Evolutionary conservation across 208 protist species (phyloP), one percentile per base, ranked within the genome.

Genomic region (Trypanosoma melophagium): DNA sequence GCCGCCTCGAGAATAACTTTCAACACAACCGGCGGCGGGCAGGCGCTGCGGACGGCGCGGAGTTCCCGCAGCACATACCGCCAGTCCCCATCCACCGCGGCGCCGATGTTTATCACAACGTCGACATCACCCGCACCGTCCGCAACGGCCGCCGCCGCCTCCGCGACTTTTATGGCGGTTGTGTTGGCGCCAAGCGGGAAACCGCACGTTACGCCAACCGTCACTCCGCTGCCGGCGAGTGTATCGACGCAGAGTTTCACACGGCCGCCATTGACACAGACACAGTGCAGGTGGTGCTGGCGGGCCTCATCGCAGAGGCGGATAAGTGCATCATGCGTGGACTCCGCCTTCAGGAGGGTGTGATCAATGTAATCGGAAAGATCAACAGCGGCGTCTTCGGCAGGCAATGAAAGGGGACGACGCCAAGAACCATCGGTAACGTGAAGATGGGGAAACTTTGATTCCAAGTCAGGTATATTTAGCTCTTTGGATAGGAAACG

Each of bases 1-100:
- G 94, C 97, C 1, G 90, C 97, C 66, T 98, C 97, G 40, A 98
- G 71, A 60, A 98, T 98, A 0, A 98, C 95, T 60, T 97, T 96
- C 17, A 74, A 77, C 24, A 80, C 82, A 17, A 63, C 86, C 19
- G 69, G 50, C 0, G 52, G 51, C 0, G 38, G 59, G 62, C 83
- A 85, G 2, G 83, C 84, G 47, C 74, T 62, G 8, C 81, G 68
- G 19, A 98, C 85, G 10, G 66, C 74, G 54, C 85, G 79, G 55
- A 98, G 93, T 61, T 98, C 97, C 0, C 74, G 71, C 62, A 86
- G 93, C 22, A 98, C 92, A 38, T 75, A 74, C 12, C n/a, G 5
- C 71, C 96, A 98, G 62, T 90, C 69, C 63, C 80, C 82, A 55
- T 92, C 87, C 74, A 96, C 92, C 21, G 98, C 44, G 12, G 66